Evolutionary conservation across 2,329 filamentous ascomycete genomes (phyloP), one percentile per base, ranked within the genome.

Genomic region (Aspergillus spinulosporus): DNA sequence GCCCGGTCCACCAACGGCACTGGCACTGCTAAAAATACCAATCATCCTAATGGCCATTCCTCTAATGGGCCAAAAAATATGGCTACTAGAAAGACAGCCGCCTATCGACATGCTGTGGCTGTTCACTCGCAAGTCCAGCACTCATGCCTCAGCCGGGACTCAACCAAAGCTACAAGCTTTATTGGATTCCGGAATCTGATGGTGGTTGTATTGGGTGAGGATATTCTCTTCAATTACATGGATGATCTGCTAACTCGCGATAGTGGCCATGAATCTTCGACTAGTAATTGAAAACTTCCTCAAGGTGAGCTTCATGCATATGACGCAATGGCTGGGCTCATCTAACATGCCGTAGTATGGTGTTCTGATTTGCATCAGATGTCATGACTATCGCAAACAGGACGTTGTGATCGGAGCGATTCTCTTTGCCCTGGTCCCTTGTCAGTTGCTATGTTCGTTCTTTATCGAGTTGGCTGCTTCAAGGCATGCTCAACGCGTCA

Each of bases 261-360:
- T 64, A 92, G 90, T 97, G 68, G 91, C 93, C 49, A 94, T 92
- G 67, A 99, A 99, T 71, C 76, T 99, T 50, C 87, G 94, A 62
- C 81, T 99, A 67, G 90, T 97, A 78, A 92, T 99, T 69, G 94
- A 97, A 75, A 99, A 99, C 71, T 90, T 93, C 64, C 90, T 93
- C 79, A 97, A 97, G 82, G 90, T 90, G 70, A 59, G 66, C 52
- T 14, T 14, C 29, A 7, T 31, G 7, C 31, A 32, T 28, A 32
- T 36, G 44, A 32, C 12, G 14, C 12, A 36, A 31, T 40, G 28
- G 12, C 11, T 21, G 31, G 26, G 26, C 36, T 28, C 40, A 21
- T n/a, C 56, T 57, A 44, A 62, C 21, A 28, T 1, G 29, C 9
- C 34, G 49, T 70, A 93, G 89, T 99, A 99, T 71, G 94, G 94